A percentile compares a stretch with the other conserved stretches of the same genome.
Conservation (phyloP, 176 grass and related monocot species). For the Rhynchospora breviuscula region DNA sequence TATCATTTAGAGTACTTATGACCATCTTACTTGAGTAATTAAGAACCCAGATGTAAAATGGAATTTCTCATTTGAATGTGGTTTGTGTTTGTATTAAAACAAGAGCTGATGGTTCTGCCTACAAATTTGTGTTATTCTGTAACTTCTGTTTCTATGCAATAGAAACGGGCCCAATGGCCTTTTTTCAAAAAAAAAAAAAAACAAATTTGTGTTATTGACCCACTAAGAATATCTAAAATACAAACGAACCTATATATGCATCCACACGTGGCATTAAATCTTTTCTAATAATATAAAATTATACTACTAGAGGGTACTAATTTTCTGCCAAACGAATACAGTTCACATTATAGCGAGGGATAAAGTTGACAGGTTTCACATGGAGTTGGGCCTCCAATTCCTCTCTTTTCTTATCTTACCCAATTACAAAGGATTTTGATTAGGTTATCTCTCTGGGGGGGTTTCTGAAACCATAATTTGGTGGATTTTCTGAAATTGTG, state of each 20-base stretch:
- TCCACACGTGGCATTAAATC: not conserved
- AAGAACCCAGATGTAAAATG: not conserved
- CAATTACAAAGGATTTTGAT: not conserved
- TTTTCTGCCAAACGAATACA: not conserved
- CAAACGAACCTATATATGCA: not conserved
- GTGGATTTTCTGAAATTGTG: not conserved
- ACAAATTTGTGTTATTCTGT: not conserved
- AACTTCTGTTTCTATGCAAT: too few species aligned
- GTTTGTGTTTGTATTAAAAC: not conserved
- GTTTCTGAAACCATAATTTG: not conserved
- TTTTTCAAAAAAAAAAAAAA: too few species aligned
- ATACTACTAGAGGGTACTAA: not conserved
- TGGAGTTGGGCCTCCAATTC: not conserved
- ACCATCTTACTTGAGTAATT: not conserved
- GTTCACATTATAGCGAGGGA: not conserved
- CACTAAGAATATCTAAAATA: not conserved
- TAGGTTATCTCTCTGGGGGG: not conserved
- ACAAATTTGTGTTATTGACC: not conserved
- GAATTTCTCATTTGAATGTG: not conserved
- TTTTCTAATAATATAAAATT: not conserved
- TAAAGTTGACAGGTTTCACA: not conserved
- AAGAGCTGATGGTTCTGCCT: not conserved
- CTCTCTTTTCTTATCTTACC: not conserved
- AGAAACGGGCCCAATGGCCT: too few species aligned
- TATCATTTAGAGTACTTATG: not conserved